Evolutionary conservation across 2,329 filamentous ascomycete species (phyloP).

Genomic region (Lecanicillium sp.): DNA sequence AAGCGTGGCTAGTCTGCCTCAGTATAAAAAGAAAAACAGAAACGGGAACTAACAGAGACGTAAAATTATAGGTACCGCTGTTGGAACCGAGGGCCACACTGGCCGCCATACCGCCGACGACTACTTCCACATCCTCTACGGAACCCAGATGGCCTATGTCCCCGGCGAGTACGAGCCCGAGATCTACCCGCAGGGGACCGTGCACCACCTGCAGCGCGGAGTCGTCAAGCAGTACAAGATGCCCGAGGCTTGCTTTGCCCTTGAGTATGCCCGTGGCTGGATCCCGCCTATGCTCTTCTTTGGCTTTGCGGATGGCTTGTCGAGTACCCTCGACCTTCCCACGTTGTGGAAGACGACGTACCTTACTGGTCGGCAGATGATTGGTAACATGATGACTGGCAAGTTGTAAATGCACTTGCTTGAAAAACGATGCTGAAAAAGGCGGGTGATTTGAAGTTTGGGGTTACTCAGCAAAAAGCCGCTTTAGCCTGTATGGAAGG

Average conservation of each 20-base stretch:
- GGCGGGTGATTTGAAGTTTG: too few relatives aligned
- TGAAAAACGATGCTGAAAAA: too few relatives aligned
- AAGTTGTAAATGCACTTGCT: constrained; percentile 72
- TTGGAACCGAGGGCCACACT: constrained; percentile 81
- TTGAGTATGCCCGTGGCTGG: constrained; percentile 82
- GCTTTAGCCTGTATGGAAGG: too few relatives aligned
- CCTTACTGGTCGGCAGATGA: constrained; percentile 70
- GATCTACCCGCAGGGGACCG: constrained; percentile 58
- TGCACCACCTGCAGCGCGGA: constrained; percentile 66
- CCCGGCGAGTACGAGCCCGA: constrained; percentile 60
- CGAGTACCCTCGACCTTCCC: constrained; percentile 74
- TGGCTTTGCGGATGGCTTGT: constrained; percentile 74
- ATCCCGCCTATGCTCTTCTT: constrained; percentile 91
- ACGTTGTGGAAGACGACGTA: constrained; percentile 73
- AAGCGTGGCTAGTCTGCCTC: not conserved
- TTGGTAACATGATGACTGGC: constrained; percentile 58
- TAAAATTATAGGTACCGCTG: constrained; percentile 45
- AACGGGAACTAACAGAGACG: not conserved
- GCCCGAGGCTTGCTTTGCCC: constrained; percentile 66
- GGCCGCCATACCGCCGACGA: constrained; percentile 88
- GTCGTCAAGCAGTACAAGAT: constrained; percentile 77
- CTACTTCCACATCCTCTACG: constrained; percentile 85
- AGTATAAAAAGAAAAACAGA: not conserved
- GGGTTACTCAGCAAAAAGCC: too few relatives aligned
- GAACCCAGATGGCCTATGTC: constrained; percentile 68